Percentiles rank a stretch among this genome's conserved stretches.
phyloP scores from a whole-genome alignment of 306 rosid species.

The Phaseolus lunatus region DNA sequence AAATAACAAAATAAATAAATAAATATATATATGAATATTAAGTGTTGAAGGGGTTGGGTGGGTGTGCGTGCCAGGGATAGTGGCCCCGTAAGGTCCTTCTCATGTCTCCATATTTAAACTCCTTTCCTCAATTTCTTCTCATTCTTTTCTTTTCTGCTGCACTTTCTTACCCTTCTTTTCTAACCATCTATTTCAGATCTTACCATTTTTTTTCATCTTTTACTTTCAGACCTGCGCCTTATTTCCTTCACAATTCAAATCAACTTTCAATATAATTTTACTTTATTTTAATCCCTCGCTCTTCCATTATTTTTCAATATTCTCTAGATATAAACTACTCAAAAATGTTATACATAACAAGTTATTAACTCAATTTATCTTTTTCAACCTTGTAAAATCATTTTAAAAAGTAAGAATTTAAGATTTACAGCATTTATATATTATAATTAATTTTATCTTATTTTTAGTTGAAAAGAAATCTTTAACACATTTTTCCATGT shows the following conservation, averaged over 20 bases:
- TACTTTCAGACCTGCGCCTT: background rate
- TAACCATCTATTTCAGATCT: conserved; percentile 40
- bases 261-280: too few species aligned
- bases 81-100: conserved; percentile 45
- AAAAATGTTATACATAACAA: too few species aligned
- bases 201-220: conserved; percentile 21
- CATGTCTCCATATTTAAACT: conserved; percentile 41
- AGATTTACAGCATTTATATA: too few species aligned
- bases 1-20: conserved; percentile 25
- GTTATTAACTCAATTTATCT: too few species aligned
- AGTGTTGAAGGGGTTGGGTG: conserved; percentile 1
- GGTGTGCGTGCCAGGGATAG: conserved; percentile 9
- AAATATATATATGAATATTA: background rate
- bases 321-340: too few species aligned
- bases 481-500: too few species aligned
- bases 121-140: conserved; percentile 40
- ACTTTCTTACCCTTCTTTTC: conserved; percentile 31
- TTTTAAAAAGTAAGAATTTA: too few species aligned
- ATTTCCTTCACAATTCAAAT: conserved; percentile 3
- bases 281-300: too few species aligned
- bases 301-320: too few species aligned
- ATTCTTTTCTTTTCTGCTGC: conserved; percentile 40
- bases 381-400: too few species aligned
- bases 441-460: too few species aligned
- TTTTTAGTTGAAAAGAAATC: too few species aligned